Conservation (phyloP, 345 rosid species). For the Leavenworthia alabamica region DNA sequence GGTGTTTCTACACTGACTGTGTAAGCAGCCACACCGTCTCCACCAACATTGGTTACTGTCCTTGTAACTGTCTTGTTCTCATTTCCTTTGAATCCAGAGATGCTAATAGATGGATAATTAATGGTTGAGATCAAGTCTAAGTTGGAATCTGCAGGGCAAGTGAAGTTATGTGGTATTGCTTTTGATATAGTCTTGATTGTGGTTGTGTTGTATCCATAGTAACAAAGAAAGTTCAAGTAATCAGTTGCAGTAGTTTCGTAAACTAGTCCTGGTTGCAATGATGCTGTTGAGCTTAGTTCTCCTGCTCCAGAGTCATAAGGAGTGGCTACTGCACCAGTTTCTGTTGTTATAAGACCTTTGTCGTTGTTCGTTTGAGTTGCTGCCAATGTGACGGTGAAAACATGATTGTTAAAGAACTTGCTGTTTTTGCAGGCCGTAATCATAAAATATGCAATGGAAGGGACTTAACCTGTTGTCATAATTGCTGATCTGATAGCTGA, state of each 20-base stretch:
- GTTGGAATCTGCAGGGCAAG: slow-evolving; percentile 49
- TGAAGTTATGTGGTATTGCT: slow-evolving; percentile 36
- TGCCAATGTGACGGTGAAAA: slow-evolving; percentile 11
- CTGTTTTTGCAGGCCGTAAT: not conserved
- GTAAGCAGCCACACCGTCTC: slow-evolving; percentile 43
- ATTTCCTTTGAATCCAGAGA: slow-evolving; percentile 38
- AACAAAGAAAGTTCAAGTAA: slow-evolving; percentile 69
- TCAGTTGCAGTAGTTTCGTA: slow-evolving; percentile 57
- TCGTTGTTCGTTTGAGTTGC: slow-evolving; percentile 54
- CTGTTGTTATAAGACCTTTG: slow-evolving; percentile 46
- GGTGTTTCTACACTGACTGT: slow-evolving; percentile 30
- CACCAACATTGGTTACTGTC: slow-evolving; percentile 60
- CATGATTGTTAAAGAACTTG: not conserved
- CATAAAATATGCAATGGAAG: not conserved
- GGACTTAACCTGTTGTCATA: slow-evolving; percentile 60
- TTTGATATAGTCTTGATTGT: slow-evolving; percentile 40
- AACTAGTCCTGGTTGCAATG: slow-evolving; percentile 57
- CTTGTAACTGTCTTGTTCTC: slow-evolving; percentile 38
- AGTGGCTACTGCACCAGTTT: slow-evolving; percentile 55
- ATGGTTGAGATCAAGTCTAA: slow-evolving; percentile 45
- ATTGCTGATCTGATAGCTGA: slow-evolving; percentile 75
- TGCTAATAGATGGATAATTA: slow-evolving; percentile 73
- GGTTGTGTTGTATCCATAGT: slow-evolving; percentile 41
- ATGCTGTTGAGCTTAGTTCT: slow-evolving; percentile 44
- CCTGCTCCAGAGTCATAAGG: slow-evolving; percentile 68